Conservation (phyloP, 441 rosid genomes). For the Corymbia citriodora region DNA sequence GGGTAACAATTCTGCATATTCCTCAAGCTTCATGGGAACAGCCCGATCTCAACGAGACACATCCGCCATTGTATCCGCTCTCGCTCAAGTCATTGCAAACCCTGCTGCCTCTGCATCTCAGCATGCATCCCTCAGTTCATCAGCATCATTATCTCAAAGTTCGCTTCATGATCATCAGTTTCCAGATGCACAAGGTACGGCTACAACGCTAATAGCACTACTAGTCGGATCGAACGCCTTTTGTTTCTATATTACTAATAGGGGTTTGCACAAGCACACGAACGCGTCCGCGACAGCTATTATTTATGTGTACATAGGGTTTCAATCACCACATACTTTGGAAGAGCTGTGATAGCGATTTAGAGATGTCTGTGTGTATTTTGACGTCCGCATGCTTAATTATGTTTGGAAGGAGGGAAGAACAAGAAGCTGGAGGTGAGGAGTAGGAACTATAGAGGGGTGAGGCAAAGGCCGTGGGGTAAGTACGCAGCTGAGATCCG, state of each 20-base stretch:
- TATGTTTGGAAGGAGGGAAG: not conserved
- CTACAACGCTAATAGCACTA: not conserved
- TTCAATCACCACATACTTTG: constrained; percentile 1
- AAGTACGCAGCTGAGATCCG: constrained; percentile 88
- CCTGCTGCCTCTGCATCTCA: constrained; percentile 16
- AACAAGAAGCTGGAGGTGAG: constrained; percentile 14
- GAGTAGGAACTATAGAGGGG: constrained; percentile 81
- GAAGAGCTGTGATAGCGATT: constrained; percentile 14
- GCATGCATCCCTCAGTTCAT: not conserved
- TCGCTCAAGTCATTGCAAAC: constrained; percentile 72
- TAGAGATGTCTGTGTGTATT: not conserved
- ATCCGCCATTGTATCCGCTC: constrained; percentile 63
- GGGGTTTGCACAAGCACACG: not conserved
- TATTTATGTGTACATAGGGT: not conserved
- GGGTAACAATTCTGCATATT: not conserved
- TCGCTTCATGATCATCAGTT: not conserved
- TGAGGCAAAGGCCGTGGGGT: constrained; percentile 91
- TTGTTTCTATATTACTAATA: not conserved
- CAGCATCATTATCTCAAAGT: not conserved
- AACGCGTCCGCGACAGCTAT: not conserved
- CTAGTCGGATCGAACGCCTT: not conserved
- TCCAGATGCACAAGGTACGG: not conserved
- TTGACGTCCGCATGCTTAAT: not conserved
- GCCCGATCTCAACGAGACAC: constrained; percentile 67
- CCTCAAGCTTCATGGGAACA: constrained; percentile 46